These are phyloP conservation scores for Blastobotrys illinoisensis DNA, from an alignment of 1,139 yeast species.

Conservation along the genomic window DNA sequence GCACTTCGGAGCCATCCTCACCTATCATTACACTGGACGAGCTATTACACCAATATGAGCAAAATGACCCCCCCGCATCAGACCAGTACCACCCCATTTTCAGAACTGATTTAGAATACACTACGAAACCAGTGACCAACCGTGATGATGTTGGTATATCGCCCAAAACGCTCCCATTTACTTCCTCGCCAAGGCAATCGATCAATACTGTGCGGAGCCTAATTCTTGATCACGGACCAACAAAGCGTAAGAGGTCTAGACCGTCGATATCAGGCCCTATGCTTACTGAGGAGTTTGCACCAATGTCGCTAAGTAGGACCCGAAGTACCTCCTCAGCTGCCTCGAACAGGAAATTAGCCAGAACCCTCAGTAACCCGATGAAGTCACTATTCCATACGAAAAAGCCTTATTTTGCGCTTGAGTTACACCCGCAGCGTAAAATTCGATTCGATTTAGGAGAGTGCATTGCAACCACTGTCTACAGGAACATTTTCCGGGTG, in stretches of 20 bases:
- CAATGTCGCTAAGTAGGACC: not conserved
- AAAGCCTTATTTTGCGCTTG: not conserved
- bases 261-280: not conserved
- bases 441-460: not conserved
- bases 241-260: not conserved
- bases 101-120: not conserved
- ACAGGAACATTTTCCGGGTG: not conserved
- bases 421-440: not conserved
- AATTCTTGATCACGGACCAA: not conserved
- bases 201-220: not conserved
- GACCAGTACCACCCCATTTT: not conserved
- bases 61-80: not conserved
- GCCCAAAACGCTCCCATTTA: not conserved
- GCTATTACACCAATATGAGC: not conserved
- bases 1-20: not conserved
- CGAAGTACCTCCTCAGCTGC: not conserved
- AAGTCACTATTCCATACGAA: not conserved
- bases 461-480: not conserved
- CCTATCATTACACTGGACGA: not conserved
- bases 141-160: not conserved
- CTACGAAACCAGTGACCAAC: not conserved
- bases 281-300: not conserved
- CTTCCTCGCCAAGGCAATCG: not conserved
- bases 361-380: not conserved
- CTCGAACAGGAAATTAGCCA: not conserved